Conservation (phyloP, 2,329 filamentous ascomycete genomes). For the Penicillium sp. region DNA sequence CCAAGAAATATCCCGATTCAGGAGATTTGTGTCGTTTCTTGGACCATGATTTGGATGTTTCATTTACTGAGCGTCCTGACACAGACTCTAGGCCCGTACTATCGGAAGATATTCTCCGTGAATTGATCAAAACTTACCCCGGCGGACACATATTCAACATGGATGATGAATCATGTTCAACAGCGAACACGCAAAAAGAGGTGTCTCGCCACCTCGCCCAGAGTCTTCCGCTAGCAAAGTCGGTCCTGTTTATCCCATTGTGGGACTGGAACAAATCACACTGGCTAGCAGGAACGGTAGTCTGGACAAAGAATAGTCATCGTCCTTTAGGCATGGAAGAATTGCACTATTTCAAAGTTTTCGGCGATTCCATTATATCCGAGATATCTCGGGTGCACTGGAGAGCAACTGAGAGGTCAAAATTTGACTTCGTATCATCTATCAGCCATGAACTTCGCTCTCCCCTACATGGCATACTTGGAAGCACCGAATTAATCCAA, state of each 20-base stretch:
- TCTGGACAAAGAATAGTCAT: constrained; percentile 26
- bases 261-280: constrained; percentile 35
- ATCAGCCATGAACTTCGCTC: constrained; percentile 54
- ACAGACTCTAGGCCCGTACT: constrained; percentile 10
- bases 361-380: constrained; percentile 35
- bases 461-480: constrained; percentile 49
- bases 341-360: constrained; percentile 35
- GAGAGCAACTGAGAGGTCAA: constrained; percentile 43
- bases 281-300: constrained; percentile 33
- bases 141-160: constrained; percentile 19
- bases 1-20: background rate
- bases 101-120: constrained; percentile 4
- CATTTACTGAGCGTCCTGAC: background rate
- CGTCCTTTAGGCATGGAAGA: constrained; percentile 26
- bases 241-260: constrained; percentile 18
- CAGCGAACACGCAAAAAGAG: background rate
- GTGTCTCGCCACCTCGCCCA: constrained; percentile 11
- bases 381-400: constrained; percentile 37
- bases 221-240: constrained; percentile 19
- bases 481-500: constrained; percentile 50
- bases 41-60: background rate
- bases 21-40: too few relatives aligned
- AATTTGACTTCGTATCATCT: constrained; percentile 52
- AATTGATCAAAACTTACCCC: constrained; percentile 10
- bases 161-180: background rate